These are phyloP conservation scores for Lactarius akahatsu DNA, from an alignment of 768 basidiomycete species.

Conservation along the genomic window DNA sequence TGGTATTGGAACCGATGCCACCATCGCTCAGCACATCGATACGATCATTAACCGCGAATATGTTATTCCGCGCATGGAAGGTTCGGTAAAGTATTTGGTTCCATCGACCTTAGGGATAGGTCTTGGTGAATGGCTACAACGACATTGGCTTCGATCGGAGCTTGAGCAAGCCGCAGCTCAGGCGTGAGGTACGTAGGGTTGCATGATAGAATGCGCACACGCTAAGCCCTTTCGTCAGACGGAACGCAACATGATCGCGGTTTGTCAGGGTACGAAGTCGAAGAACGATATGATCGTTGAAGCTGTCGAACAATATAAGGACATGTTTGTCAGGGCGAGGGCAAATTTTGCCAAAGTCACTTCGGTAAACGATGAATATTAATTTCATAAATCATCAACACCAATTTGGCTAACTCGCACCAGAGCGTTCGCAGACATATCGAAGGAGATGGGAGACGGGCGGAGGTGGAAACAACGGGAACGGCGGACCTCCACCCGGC, in stretches of 20 bases:
- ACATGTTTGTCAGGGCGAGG: constrained; percentile 78
- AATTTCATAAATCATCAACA: neutral
- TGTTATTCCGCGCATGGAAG: constrained; percentile 83
- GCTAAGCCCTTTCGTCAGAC: constrained; percentile 54
- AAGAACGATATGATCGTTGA: constrained; percentile 83
- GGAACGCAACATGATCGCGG: constrained; percentile 88
- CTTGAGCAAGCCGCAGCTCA: constrained; percentile 87
- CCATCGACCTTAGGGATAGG: constrained; percentile 95
- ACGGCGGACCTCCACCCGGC: constrained; percentile 34
- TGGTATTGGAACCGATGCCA: constrained; percentile 98
- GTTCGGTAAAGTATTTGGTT: constrained; percentile 84
- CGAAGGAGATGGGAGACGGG: constrained; percentile 39
- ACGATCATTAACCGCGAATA: constrained; percentile 92
- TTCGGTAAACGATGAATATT: constrained; percentile 41
- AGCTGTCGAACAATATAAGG: constrained; percentile 85
- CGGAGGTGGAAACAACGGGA: constrained; percentile 34
- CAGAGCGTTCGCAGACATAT: constrained; percentile 62
- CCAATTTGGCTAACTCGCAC: neutral
- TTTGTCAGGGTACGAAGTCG: constrained; percentile 79
- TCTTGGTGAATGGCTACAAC: constrained; percentile 91
- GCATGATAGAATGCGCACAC: neutral
- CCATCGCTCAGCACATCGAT: constrained; percentile 96
- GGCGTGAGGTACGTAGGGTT: constrained; percentile 72
- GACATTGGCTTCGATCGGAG: constrained; percentile 86
- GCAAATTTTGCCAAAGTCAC: constrained; percentile 76